A percentile compares a stretch with the other conserved stretches of the same genome.
These are phyloP conservation scores for Fusarium napiforme DNA, from an alignment of 2,329 filamentous ascomycete species.

Conservation along the genomic window DNA sequence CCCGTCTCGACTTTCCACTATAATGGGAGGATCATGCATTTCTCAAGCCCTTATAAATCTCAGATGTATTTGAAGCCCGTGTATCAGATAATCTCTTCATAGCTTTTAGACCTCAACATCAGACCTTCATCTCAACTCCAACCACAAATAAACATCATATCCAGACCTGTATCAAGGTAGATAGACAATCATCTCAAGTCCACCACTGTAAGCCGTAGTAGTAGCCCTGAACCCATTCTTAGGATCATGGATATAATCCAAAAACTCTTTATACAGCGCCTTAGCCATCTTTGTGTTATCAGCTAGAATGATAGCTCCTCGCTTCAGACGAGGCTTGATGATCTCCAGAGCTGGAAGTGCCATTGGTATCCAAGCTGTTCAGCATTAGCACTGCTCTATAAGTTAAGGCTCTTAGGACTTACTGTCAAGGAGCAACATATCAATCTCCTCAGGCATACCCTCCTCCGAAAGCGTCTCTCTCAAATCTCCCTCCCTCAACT, in stretches of 20 bases:
- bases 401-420: slow-evolving; percentile 44
- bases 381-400: not conserved
- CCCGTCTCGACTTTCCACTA: slow-evolving; percentile 24
- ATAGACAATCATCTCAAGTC: slow-evolving; percentile 46
- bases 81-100: not conserved
- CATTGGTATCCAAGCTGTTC: slow-evolving; percentile 65
- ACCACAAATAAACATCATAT: slow-evolving; percentile 32
- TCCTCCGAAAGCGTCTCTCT: slow-evolving; percentile 60
- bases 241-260: slow-evolving; percentile 57
- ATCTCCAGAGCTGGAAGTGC: slow-evolving; percentile 64
- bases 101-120: not conserved
- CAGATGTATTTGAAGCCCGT: not conserved
- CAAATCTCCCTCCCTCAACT: slow-evolving; percentile 68
- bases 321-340: slow-evolving; percentile 57
- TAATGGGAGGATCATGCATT: not conserved
- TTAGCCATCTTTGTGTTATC: slow-evolving; percentile 60
- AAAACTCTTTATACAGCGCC: slow-evolving; percentile 59
- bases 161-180: not conserved
- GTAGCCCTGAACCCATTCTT: slow-evolving; percentile 60
- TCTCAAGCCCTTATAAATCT: not conserved
- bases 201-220: slow-evolving; percentile 48
- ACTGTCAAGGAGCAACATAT: slow-evolving; percentile 73
- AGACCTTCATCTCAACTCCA: fast-evolving
- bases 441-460: slow-evolving; percentile 58
- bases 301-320: slow-evolving; percentile 60